Evolutionary conservation across 768 basidiomycete species (phyloP).

Genomic region (Rhizopogon roseolus): DNA sequence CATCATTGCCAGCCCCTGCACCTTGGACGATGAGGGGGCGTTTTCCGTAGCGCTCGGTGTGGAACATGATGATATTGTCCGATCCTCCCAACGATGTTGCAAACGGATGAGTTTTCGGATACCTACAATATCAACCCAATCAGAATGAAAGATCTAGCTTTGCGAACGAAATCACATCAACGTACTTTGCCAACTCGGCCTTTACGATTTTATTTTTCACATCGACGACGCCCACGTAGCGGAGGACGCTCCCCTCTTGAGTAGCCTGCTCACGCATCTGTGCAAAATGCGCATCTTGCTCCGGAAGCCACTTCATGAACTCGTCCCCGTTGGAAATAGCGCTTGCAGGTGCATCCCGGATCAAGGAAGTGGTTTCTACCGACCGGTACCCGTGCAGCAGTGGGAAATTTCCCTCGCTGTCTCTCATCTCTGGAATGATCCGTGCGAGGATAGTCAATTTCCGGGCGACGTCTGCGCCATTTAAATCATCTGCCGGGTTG

Average conservation of each 20-base stretch:
- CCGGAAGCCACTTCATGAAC: conserved; percentile 75
- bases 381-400: conserved; percentile 78
- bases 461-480: conserved; percentile 94
- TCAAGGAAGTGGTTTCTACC: conserved; percentile 80
- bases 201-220: conserved; percentile 65
- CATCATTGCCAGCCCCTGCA: conserved; percentile 94
- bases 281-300: conserved; percentile 78
- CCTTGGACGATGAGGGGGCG: conserved; percentile 93
- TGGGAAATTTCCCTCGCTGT: conserved; percentile 6
- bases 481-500: conserved; percentile 94
- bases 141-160: not conserved
- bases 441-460: conserved; percentile 96
- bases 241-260: conserved; percentile 75
- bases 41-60: conserved; percentile 85
- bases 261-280: conserved; percentile 74
- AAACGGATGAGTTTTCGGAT: conserved; percentile 86
- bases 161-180: conserved; percentile 5
- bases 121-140: conserved; percentile 42
- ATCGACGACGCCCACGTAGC: conserved; percentile 95
- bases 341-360: conserved; percentile 68
- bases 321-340: conserved; percentile 66
- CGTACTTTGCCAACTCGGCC: conserved; percentile 87
- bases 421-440: conserved; percentile 44
- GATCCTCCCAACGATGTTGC: conserved; percentile 94
- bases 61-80: conserved; percentile 98